phyloP scores from a whole-genome alignment of 805 yeast species.

The Pichia kluyveri region DNA sequence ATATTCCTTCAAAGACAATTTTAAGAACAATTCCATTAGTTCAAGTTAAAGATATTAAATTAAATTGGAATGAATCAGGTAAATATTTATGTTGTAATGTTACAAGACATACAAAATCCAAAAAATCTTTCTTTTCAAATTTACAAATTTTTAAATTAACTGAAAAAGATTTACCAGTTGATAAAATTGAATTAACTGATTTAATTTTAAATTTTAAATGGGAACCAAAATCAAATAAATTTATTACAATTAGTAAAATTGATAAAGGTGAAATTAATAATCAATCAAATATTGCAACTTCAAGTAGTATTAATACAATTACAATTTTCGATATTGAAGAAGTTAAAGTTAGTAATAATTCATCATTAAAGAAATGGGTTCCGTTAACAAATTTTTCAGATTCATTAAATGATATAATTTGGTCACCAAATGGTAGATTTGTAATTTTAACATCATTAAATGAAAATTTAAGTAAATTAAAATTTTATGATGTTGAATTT shows the following conservation, averaged over 20 bases:
- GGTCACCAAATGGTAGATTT: constrained; percentile 94
- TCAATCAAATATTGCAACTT: constrained; percentile 47
- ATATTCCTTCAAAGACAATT: constrained; percentile 72
- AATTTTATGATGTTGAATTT: constrained; percentile 78
- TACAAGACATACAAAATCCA: constrained; percentile 93
- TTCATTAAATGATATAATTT: constrained; percentile 53
- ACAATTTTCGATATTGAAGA: constrained; percentile 80
- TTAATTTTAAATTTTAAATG: constrained; percentile 82
- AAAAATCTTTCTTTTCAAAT: constrained; percentile 84
- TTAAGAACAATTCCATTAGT: constrained; percentile 88
- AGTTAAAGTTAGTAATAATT: constrained; percentile 29
- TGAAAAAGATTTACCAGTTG: constrained; percentile 91
- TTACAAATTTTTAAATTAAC: constrained; percentile 82
- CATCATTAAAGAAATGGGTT: constrained; percentile 29
- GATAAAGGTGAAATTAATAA: constrained; percentile 30
- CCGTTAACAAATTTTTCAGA: constrained; percentile 48
- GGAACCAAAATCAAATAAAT: constrained; percentile 92
- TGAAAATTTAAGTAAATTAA: constrained; percentile 48
- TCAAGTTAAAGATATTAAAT: constrained; percentile 83
- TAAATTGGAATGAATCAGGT: constrained; percentile 92
- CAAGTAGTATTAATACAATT: constrained; percentile 38
- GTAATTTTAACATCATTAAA: constrained; percentile 42
- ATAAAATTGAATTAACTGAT: constrained; percentile 86
- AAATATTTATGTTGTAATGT: constrained; percentile 85
- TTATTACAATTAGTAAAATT: constrained; percentile 63